phyloP scores from a whole-genome alignment of 1,139 yeast genomes.

The Hemisphaericaspora xylanilytica region DNA sequence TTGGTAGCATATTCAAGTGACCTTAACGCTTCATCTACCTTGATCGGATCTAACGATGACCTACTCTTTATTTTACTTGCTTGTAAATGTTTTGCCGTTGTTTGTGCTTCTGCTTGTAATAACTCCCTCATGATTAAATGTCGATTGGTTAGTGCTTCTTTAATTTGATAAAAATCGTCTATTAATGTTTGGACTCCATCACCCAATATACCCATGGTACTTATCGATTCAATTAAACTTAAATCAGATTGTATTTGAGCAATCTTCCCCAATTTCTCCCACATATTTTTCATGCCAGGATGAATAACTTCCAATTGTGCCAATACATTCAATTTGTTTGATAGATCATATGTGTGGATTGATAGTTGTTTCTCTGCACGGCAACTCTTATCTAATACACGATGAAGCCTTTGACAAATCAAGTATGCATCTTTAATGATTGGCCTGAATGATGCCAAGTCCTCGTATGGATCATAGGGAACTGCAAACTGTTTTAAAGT shows the following conservation, averaged over 20 bases:
- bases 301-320: conserved; percentile 50
- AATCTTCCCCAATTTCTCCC: conserved; percentile 75
- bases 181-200: conserved; percentile 68
- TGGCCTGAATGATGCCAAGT: conserved; percentile 83
- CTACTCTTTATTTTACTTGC: conserved; percentile 76
- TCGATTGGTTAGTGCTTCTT: conserved; percentile 89
- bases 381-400: conserved; percentile 53
- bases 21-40: conserved; percentile 86
- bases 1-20: conserved; percentile 78
- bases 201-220: conserved; percentile 72
- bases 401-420: conserved; percentile 53
- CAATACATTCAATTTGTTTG: conserved; percentile 51
- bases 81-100: conserved; percentile 66
- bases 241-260: conserved; percentile 72
- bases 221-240: conserved; percentile 68
- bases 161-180: conserved; percentile 80
- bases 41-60: conserved; percentile 76
- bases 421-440: conserved; percentile 75
- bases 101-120: conserved; percentile 70
- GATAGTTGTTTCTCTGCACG: conserved; percentile 58
- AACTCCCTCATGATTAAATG: conserved; percentile 90
- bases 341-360: conserved; percentile 59
- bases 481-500: conserved; percentile 89
- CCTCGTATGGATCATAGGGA: conserved; percentile 84
- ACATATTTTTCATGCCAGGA: conserved; percentile 76